These are phyloP conservation scores for Tephrocybe sp. DNA, from an alignment of 768 basidiomycete species.

Conservation along the genomic window DNA sequence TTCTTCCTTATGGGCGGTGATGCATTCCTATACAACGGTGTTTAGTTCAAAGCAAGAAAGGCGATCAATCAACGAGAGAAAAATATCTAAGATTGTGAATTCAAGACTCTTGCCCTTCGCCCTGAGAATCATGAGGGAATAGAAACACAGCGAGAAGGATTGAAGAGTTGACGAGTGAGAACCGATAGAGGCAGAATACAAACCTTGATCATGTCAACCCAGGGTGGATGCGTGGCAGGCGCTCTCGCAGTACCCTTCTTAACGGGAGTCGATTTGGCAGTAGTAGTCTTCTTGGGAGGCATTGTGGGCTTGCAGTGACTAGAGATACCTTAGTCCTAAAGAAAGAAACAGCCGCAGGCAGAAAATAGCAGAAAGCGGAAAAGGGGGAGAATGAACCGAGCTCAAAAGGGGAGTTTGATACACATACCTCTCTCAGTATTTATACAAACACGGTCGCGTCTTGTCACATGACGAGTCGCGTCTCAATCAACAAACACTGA, in stretches of 20 bases:
- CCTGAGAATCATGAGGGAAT: conserved; percentile 14
- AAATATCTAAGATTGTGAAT: not conserved
- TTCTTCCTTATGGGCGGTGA: conserved; percentile 69
- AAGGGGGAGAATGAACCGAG: conserved; percentile 22
- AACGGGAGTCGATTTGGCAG: conserved; percentile 45
- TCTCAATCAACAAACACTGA: conserved; percentile 38
- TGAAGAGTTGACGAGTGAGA: not conserved
- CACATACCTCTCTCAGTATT: conserved; percentile 31
- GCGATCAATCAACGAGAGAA: conserved; percentile 13
- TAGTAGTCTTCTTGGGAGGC: conserved; percentile 32
- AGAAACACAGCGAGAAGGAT: not conserved
- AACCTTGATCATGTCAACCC: conserved; percentile 83
- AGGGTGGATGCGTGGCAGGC: conserved; percentile 51
- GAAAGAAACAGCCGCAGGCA: no score
- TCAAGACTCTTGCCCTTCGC: conserved; percentile 19
- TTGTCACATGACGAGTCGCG: conserved; percentile 33
- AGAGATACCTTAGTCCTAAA: conserved; percentile 11
- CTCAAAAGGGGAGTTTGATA: conserved; percentile 37
- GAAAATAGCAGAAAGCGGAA: conserved; percentile 16
- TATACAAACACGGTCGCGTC: conserved; percentile 47
- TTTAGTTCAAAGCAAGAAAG: conserved; percentile 1
- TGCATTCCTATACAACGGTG: conserved; percentile 64
- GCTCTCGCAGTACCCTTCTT: conserved; percentile 33
- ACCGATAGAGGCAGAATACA: conserved; percentile 18
- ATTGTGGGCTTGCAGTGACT: conserved; percentile 24